Evolutionary conservation across 2,329 filamentous ascomycete species (phyloP), one percentile per base, ranked within the genome.

Genomic region (Fusarium praegraminearum): DNA sequence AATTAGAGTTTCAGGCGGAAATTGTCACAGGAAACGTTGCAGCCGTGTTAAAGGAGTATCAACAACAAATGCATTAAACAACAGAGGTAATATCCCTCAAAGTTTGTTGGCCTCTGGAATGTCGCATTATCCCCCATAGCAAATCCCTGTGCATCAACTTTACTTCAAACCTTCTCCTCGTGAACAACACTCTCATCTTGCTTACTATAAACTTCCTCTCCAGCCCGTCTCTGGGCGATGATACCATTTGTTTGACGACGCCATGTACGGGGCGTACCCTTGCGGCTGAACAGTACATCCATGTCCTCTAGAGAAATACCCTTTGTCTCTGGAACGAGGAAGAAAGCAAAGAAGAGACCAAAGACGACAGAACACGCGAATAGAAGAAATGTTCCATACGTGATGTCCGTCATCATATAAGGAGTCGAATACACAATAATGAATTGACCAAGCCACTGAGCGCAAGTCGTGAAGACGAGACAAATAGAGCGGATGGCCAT

Each of bases 331-430:
- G 55, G 55, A 11, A 57, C 22, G 9, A 57, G 55, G 13, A 57
- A 57, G 30, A 52, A 57, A 10, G 47, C 55, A 28, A 57, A 57
- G 55, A 20, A 28, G 11, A 57, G n/a, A 2, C 55, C 55, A 22
- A 57, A 41, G 6, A 57, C 55, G 8, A 57, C 47, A 7, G 47
- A 57, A 10, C 46, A 51, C 30, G 55, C 55, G 18, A 52, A 57
- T 2, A 57, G 36, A 16, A 57, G 36, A 6, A 52, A 57, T 13
- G 55, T 57, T 10, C 55, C 55, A 7, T 41, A 57, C 16, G 24
- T 57, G 10, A 57, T 57, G 3, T 57, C 15, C 2, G 36, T n/a
- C 55, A 57, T 57, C 55, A 57, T 57, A 15, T 57, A 57, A n/a
- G 55, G 55, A 16, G 55, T 57, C 4, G 55, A 57, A 28, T 57